These are phyloP conservation scores for Artemisia tridentata DNA, from an alignment of 129 eudicot genomes.

Conservation along the genomic window DNA sequence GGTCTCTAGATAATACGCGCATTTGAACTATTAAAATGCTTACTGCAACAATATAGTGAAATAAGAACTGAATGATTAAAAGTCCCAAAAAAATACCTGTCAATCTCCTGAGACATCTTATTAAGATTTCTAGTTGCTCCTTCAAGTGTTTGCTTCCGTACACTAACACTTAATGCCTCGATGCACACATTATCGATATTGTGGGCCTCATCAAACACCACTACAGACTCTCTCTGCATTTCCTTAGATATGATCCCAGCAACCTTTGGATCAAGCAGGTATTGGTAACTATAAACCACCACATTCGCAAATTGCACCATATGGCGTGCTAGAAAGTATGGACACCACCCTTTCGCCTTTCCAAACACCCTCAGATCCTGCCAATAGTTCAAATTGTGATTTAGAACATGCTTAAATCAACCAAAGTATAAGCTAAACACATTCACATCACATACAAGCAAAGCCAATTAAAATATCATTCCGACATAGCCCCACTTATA, in stretches of 20 bases:
- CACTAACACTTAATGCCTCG: slow-evolving; percentile 95
- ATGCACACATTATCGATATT: slow-evolving; percentile 97
- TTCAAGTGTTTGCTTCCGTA: slow-evolving; percentile 91
- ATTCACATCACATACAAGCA: background rate
- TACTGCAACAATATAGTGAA: background rate
- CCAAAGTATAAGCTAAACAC: background rate
- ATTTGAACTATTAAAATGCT: no score
- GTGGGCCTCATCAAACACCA: slow-evolving; percentile 98
- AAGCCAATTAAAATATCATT: no score
- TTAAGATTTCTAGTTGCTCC: slow-evolving; percentile 81
- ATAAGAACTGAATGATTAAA: slow-evolving; percentile 1
- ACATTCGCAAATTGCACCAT: slow-evolving; percentile 98
- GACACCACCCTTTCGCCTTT: slow-evolving; percentile 94
- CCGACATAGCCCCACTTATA: no score
- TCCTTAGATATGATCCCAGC: slow-evolving; percentile 94
- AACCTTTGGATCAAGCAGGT: slow-evolving; percentile 96
- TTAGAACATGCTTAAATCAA: background rate
- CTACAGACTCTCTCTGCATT: slow-evolving; percentile 93
- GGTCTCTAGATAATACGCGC: no score
- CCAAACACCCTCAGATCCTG: slow-evolving; percentile 87
- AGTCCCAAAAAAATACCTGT: slow-evolving; percentile 53
- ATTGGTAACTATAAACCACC: slow-evolving; percentile 96
- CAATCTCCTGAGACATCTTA: slow-evolving; percentile 84
- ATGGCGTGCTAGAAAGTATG: slow-evolving; percentile 88
- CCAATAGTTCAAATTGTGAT: slow-evolving; percentile 19